These are phyloP conservation scores for Bretschneidera sinensis DNA, from an alignment of 345 rosid genomes.

Conservation along the genomic window DNA sequence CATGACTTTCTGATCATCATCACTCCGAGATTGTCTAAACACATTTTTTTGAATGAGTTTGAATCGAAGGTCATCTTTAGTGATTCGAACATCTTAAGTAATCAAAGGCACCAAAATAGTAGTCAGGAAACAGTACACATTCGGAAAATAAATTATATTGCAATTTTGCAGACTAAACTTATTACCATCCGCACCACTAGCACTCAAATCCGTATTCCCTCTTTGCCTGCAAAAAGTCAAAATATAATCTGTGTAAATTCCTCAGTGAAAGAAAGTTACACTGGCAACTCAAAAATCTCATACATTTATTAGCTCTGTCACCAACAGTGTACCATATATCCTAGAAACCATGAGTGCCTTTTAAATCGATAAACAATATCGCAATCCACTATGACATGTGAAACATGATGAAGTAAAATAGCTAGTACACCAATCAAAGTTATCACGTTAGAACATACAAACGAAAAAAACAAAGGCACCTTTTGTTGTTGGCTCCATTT, in stretches of 20 bases:
- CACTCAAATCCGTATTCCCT: constrained; percentile 41
- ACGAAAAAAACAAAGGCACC: constrained; percentile 36
- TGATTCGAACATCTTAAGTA: constrained; percentile 52
- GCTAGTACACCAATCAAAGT: neutral
- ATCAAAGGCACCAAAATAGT: constrained; percentile 33
- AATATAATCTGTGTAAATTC: constrained; percentile 7
- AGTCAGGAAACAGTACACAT: constrained; percentile 25
- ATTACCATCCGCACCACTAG: constrained; percentile 48
- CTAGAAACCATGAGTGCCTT: neutral
- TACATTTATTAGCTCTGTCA: neutral
- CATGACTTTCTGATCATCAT: constrained; percentile 33
- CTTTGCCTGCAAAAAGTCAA: constrained; percentile 55
- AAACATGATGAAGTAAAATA: constrained; percentile 7
- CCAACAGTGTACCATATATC: neutral
- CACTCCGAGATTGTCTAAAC: constrained; percentile 42
- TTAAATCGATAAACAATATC: neutral
- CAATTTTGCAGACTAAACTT: constrained; percentile 11
- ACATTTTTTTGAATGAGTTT: constrained; percentile 70
- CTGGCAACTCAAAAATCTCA: neutral
- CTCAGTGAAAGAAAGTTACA: neutral
- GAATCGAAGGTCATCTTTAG: constrained; percentile 71
- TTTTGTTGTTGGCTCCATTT: constrained; percentile 41
- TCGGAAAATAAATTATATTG: constrained; percentile 12
- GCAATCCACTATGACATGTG: neutral
- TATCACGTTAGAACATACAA: neutral